Evolutionary conservation across 176 grass and related monocot genomes (phyloP), one percentile per base, ranked within the genome.

Genomic region (Chloris gayana): DNA sequence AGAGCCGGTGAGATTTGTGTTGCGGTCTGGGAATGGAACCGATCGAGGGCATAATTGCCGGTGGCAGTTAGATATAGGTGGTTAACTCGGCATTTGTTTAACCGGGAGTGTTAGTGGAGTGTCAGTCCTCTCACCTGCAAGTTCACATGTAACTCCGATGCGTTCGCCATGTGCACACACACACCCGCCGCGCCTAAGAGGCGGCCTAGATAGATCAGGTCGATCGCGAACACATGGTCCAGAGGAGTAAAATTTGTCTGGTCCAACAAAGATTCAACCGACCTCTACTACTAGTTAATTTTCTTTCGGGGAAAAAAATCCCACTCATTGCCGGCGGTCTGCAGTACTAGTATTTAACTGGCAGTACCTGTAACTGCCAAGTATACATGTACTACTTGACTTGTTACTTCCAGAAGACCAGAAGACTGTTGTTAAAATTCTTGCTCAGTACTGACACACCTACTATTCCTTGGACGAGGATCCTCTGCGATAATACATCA

Each of bases 201-300:
- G 46, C 33, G 38, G n/a, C n/a, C n/a, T n/a, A n/a, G n/a, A n/a
- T 32, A 72, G 57, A 78, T 75, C 33, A 41, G 75, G 75, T 39
- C n/a, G 56, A 18, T 39, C n/a, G 56, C 18, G 14, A 35, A 50
- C 25, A 44, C 58, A 27, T 61, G 58, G 58, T 61, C 58, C 25
- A 61, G 58, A 27, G 25, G 24, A 61, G 12, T 61, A 61, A 61
- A 14, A 61, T 61, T 61, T 29, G 58, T 61, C 58, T 6, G 58
- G 58, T 29, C 25, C 58, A 61, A 61, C 57, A 14, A 60, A 60
- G 57, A 60, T 14, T 13, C 58, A 27, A 58, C n/a, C 25, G 26
- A 59, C 56, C 4, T 12, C 19, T 2, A 9, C n/a, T n/a, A n/a
- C n/a, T 22, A 17, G 6, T 22, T 6, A 21, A 21, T 22, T 21